Evolutionary conservation across 2,329 filamentous ascomycete species (phyloP).

Genomic region (Periconia macrospinosa): DNA sequence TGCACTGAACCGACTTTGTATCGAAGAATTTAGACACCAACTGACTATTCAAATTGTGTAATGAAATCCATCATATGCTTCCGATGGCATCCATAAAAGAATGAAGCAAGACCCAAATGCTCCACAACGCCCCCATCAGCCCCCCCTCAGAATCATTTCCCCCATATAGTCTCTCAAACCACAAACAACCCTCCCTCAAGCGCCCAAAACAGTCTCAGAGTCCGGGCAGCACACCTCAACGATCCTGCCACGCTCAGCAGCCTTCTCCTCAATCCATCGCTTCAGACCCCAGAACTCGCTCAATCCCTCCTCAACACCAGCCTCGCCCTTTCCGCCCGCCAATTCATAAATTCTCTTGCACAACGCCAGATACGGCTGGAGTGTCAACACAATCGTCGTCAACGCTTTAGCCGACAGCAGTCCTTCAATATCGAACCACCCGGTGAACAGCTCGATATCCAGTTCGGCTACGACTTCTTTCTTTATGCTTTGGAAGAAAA

Average conservation of each 20-base stretch:
- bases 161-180: too few species aligned
- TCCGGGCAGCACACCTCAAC: not conserved
- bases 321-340: not conserved
- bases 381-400: not conserved
- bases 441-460: not conserved
- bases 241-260: not conserved
- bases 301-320: not conserved
- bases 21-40: too few species aligned
- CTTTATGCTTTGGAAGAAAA: not conserved
- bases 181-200: too few species aligned
- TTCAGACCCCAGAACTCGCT: not conserved
- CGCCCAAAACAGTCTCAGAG: too few species aligned
- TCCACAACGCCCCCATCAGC: too few species aligned
- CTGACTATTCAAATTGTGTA: too few species aligned
- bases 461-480: not conserved
- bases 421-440: not conserved
- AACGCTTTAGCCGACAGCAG: not conserved
- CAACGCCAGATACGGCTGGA: slow-evolving; percentile 1
- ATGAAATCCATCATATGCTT: too few species aligned
- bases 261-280: not conserved
- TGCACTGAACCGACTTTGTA: too few species aligned
- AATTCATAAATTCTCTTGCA: not conserved
- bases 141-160: too few species aligned
- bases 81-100: too few species aligned
- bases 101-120: too few species aligned